Base-by-base conservation (phyloP, 2,329 filamentous ascomycete genomes). In the Anthostomella pinea region DNA sequence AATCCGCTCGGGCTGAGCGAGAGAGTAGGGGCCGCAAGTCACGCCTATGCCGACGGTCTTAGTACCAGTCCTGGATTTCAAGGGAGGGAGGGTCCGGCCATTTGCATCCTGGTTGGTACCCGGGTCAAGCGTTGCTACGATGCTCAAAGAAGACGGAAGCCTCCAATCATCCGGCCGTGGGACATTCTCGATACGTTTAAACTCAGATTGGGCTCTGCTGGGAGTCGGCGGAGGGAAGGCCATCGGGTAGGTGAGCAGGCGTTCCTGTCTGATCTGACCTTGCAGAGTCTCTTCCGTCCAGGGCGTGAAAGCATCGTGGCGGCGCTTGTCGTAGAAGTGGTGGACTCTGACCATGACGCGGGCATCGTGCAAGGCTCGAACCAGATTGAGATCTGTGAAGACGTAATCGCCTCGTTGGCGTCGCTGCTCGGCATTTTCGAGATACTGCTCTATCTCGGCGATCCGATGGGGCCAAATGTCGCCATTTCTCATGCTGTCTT, bases 361-460 rank as follows among this genome's bases (percentile, higher is more conserved):
- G 10, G 47, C 50, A 29, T 58, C 50, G 5, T 43, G 39, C 11
- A 60, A 34, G n/a, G 45, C 32, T 14, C 41, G 37, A 8, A 21
- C 17, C 14, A 55, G 27, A 6, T 46, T 27, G 7, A 36, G 24
- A 34, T 47, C 32, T 3, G 42, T 25, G 21, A 53, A 59, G 27
- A 48, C 51, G 6, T 51, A 33, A 6, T 51, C 44, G 11, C 56
- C 56, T 10, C 30, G 30, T 15, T 51, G 39, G 39, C 59, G 55
- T 1, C 35, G 27, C 8, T 42, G 23, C 8, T 55, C 28, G 15
- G 54, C 54, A 11, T 52, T 46, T 4, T 57, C 35, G 18, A 74
- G 54, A 48, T 72, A 73, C 17, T 59, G 49, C 13, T 51, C 48
- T 9, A 70, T 51, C 37, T 63, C 16, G 10, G 32, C 24, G 5